Evolutionary conservation across 345 rosid species (phyloP).

Genomic region (Syzygium oleosum): DNA sequence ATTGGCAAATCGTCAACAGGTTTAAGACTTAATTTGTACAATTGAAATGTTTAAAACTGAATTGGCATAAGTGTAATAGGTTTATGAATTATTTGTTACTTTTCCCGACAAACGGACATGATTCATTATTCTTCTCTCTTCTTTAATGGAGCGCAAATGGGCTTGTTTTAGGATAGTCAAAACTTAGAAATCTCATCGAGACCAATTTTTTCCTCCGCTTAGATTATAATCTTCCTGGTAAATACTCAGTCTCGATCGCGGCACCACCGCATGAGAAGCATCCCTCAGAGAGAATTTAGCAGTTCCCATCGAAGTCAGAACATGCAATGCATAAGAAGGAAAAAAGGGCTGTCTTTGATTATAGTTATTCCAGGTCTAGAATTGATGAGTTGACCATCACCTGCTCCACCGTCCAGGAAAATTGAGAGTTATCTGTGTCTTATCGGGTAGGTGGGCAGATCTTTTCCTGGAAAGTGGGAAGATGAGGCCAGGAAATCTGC

Average conservation of each 20-base stretch:
- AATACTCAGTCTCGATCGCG: rapidly evolving
- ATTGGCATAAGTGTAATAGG: too few relatives aligned
- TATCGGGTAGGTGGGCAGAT: background rate
- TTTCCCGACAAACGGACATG: background rate
- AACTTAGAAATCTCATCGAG: background rate
- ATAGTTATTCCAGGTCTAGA: background rate
- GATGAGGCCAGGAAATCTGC: background rate
- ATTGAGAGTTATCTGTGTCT: background rate
- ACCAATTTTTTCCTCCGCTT: too few relatives aligned
- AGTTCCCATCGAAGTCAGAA: background rate
- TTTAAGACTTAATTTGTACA: too few relatives aligned
- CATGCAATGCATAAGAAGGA: background rate
- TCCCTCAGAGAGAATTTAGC: background rate
- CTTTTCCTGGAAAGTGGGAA: background rate
- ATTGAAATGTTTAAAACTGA: too few relatives aligned
- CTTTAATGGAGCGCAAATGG: background rate
- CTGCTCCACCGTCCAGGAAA: background rate
- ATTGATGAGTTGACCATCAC: background rate
- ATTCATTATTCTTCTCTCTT: background rate
- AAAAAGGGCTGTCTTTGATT: background rate
- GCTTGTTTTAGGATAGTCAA: background rate
- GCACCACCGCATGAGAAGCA: background rate
- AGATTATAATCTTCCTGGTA: background rate
- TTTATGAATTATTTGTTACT: too few relatives aligned
- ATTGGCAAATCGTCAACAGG: too few relatives aligned